Conservation (phyloP, 495 filamentous ascomycete species). For the Bacidia gigantensis region DNA sequence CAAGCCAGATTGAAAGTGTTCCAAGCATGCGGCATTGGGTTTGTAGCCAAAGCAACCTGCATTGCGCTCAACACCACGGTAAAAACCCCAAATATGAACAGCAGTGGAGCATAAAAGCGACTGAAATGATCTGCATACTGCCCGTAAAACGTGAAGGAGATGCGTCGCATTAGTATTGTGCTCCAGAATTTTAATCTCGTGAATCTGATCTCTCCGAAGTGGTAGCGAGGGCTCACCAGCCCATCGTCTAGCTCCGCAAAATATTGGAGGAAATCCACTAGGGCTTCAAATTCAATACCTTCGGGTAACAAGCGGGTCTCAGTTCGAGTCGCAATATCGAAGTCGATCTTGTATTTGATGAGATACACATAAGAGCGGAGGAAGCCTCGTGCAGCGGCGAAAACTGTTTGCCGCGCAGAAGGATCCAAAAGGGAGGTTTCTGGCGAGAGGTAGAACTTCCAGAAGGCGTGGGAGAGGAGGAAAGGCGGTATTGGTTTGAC, state of each 20-base stretch:
- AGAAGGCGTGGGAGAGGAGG: constrained; percentile 35
- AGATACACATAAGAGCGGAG: constrained; percentile 28
- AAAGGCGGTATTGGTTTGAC: constrained; percentile 44
- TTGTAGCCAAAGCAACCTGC: constrained; percentile 3
- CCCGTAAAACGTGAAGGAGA: constrained; percentile 6
- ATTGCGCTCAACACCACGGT: constrained; percentile 19
- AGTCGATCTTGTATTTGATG: constrained; percentile 27
- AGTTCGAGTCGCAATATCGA: constrained; percentile 24
- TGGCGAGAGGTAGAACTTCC: constrained; percentile 15
- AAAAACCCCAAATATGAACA: constrained; percentile 25
- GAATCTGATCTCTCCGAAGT: constrained; percentile 30
- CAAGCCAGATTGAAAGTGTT: not conserved
- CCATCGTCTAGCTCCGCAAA: constrained; percentile 10
- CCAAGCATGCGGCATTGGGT: not conserved
- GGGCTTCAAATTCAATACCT: constrained; percentile 12
- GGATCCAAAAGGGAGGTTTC: not conserved
- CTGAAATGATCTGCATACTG: constrained; percentile 21
- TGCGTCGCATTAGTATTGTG: constrained; percentile 6
- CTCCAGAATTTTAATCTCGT: constrained; percentile 23
- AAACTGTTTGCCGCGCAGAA: not conserved
- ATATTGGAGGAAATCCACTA: constrained; percentile 6
- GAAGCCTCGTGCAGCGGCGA: constrained; percentile 25
- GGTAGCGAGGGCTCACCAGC: constrained; percentile 20
- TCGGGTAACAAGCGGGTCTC: constrained; percentile 17
- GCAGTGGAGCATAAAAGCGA: constrained; percentile 18